These are phyloP conservation scores for Tuber aestivum DNA, from an alignment of 495 filamentous ascomycete species.

Conservation along the genomic window DNA sequence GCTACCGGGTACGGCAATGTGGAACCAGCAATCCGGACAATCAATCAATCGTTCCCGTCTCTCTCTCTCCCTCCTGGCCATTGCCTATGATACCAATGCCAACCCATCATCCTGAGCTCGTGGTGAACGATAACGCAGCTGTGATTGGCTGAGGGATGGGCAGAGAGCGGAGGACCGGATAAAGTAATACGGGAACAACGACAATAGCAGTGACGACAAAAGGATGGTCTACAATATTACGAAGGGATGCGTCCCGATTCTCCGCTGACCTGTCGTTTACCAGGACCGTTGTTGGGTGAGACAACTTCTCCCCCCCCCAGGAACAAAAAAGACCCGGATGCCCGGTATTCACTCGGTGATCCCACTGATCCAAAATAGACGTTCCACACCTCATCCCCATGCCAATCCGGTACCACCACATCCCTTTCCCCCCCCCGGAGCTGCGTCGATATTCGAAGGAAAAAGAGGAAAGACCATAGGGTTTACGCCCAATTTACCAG, in stretches of 20 bases:
- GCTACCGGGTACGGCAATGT: background rate
- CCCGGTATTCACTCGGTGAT: slow-evolving; percentile 1
- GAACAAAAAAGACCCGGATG: background rate
- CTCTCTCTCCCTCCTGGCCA: background rate
- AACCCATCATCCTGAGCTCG: background rate
- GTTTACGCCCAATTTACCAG: background rate
- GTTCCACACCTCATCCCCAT: background rate
- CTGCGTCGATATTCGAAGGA: background rate
- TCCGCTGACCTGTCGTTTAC: background rate
- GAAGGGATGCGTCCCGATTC: background rate
- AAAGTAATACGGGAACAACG: background rate
- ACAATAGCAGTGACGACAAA: background rate
- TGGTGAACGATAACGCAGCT: background rate
- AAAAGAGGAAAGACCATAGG: no score
- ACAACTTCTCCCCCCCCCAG: background rate
- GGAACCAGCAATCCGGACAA: background rate
- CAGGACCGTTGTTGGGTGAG: background rate
- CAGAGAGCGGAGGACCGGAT: background rate
- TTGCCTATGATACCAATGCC: background rate
- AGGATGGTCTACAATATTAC: background rate
- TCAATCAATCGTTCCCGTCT: background rate
- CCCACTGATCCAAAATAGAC: slow-evolving; percentile 3
- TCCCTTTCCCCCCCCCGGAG: background rate
- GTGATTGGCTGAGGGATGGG: background rate
- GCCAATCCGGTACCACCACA: background rate